Evolutionary conservation across 139 green algal genomes (phyloP), one percentile per base, ranked within the genome.

Genomic region (Zygnema cylindricum): DNA sequence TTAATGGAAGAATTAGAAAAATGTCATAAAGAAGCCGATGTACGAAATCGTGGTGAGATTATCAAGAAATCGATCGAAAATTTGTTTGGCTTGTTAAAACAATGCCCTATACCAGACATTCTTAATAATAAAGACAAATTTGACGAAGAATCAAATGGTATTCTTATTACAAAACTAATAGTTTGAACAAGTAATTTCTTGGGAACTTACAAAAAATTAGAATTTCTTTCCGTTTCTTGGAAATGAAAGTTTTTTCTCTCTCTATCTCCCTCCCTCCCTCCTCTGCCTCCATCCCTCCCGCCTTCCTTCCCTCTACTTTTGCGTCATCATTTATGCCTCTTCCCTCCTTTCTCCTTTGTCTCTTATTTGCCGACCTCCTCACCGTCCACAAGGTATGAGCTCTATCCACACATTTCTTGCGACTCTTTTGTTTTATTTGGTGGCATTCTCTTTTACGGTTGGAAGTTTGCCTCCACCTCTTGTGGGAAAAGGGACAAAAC

Each of bases 361-460:
- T n/a, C 33, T 84, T 35, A 39, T 84, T 86, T 73, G 77, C 55
- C 30, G 77, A 86, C 35, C 41, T 71, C n/a, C 81, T 90, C 1
- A 89, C 77, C 23, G 73, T 82, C 81, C 71, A 84, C 63, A 82
- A 89, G 69, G 89, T 69, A 73, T 81, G 33, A 77, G 41, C 87
- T 39, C 55, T 75, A 40, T 81, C 32, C 57, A 49, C 38, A 55
- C 69, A 71, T 81, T 55, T 33, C 55, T 39, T 82, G 76, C 43
- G 49, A 81, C 43, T 41, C 32, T 76, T n/a, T 16, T n/a, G n/a
- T n/a, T n/a, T n/a, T n/a, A 22, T 55, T 42, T 39, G 79, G 81
- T 83, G 69, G n/a, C 79, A 43, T 38, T 1, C 1, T 55, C 55
- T 30, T 2, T 93, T 41, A 81, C 83, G 63, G 40, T 75, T 39